phyloP scores from a whole-genome alignment of 2,329 filamentous ascomycete species.

The Penicillium sp. region DNA sequence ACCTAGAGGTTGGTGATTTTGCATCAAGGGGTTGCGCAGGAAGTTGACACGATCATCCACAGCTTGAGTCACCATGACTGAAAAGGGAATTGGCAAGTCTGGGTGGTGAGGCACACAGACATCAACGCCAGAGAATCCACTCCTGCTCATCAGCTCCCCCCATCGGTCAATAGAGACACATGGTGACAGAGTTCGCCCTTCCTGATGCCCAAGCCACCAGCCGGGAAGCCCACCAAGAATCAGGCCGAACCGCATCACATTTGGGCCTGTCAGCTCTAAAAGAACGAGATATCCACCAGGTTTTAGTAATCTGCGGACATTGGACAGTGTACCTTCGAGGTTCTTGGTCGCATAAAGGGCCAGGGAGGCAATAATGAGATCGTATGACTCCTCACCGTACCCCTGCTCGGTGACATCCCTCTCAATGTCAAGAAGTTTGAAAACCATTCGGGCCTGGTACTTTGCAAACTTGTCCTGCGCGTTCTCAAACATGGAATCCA shows the following conservation, averaged over 20 bases:
- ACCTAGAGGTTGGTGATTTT: neutral
- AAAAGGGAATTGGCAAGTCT: constrained; percentile 10
- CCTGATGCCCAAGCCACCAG: constrained; percentile 34
- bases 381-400: constrained; percentile 31
- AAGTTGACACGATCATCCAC: constrained; percentile 27
- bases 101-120: neutral
- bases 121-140: constrained; percentile 35
- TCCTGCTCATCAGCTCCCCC: constrained; percentile 27
- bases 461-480: constrained; percentile 29
- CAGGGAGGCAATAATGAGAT: constrained; percentile 40
- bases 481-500: constrained; percentile 40
- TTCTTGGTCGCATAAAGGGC: constrained; percentile 27
- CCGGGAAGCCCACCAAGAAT: constrained; percentile 32
- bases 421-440: constrained; percentile 35
- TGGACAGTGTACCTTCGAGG: constrained; percentile 21
- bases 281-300: constrained; percentile 48
- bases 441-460: constrained; percentile 30
- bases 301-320: constrained; percentile 39
- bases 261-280: constrained; percentile 36
- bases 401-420: constrained; percentile 32
- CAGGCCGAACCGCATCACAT: constrained; percentile 21
- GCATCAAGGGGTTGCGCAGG: constrained; percentile 26
- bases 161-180: constrained; percentile 28
- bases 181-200: constrained; percentile 27
- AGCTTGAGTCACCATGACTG: constrained; percentile 33